phyloP scores from a whole-genome alignment of 2,329 filamentous ascomycete species.

The Didymella segeticola region DNA sequence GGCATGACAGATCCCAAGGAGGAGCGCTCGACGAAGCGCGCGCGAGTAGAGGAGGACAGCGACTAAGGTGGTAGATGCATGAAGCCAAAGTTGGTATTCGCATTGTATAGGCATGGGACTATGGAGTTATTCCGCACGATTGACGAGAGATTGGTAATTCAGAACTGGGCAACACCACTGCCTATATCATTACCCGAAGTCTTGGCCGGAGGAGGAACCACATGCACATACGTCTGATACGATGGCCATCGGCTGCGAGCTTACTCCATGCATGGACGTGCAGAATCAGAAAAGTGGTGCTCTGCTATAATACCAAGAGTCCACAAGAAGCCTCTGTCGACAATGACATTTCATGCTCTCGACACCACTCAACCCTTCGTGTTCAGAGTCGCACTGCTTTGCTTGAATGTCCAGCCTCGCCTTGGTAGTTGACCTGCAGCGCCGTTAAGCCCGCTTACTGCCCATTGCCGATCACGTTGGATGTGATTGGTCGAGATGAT shows the following conservation, averaged over 20 bases:
- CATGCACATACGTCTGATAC: background rate
- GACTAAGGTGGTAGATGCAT: too few relatives aligned
- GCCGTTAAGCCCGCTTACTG: background rate
- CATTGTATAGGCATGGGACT: slow-evolving; percentile 7
- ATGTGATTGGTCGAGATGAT: background rate
- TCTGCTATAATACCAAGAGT: background rate
- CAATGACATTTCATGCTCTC: background rate
- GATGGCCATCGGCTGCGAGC: slow-evolving; percentile 8
- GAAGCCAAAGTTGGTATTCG: background rate
- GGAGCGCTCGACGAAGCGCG: slow-evolving; percentile 68
- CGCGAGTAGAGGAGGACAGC: slow-evolving; percentile 76
- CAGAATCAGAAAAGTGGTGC: background rate
- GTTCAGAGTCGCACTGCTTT: background rate
- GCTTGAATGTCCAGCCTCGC: background rate
- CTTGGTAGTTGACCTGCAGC: background rate
- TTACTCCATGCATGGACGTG: background rate
- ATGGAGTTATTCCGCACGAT: slow-evolving; percentile 7
- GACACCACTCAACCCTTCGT: background rate
- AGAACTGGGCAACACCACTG: background rate
- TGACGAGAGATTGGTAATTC: slow-evolving; percentile 8
- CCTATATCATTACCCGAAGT: slow-evolving; percentile 7
- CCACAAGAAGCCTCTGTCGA: background rate
- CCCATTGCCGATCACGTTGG: slow-evolving; percentile 1
- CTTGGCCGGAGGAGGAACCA: slow-evolving; percentile 5
- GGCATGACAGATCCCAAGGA: slow-evolving; percentile 70